phyloP scores from a whole-genome alignment of 306 rosid genomes.

The Mimosa pudica region DNA sequence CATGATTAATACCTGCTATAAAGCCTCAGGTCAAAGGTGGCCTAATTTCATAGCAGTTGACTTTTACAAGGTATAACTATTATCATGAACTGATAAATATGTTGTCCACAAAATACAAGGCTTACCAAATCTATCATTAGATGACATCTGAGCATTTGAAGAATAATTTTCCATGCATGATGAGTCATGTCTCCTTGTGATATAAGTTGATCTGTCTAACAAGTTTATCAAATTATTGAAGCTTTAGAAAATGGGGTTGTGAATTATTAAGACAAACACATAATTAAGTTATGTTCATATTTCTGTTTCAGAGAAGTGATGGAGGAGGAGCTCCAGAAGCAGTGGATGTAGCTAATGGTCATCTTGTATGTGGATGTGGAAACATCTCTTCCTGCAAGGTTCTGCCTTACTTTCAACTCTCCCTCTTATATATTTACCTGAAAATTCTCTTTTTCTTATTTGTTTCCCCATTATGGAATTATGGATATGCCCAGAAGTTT shows the following conservation, averaged over 20 bases:
- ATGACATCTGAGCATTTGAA: background rate
- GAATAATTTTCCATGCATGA: too few species aligned
- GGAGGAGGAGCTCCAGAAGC: conserved; percentile 78
- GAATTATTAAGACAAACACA: background rate
- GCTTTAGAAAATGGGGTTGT: background rate
- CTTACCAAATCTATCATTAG: background rate
- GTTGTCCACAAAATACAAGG: background rate
- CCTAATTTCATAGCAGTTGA: conserved; percentile 87
- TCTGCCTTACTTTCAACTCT: background rate
- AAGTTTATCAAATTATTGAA: background rate
- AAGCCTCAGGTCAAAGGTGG: conserved; percentile 72
- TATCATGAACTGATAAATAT: background rate
- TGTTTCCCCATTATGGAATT: too few species aligned
- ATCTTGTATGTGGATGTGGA: conserved; percentile 65
- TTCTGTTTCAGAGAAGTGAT: conserved; percentile 66
- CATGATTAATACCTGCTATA: conserved; percentile 69
- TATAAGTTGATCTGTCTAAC: background rate
- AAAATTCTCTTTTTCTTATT: too few species aligned
- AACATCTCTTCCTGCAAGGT: conserved; percentile 73
- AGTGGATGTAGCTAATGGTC: conserved; percentile 66
- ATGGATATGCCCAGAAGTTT: too few species aligned
- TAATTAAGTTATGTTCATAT: background rate
- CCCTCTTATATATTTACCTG: background rate
- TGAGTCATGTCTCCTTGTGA: background rate
- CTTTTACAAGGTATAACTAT: conserved; percentile 62